phyloP scores from a whole-genome alignment of 2,329 filamentous ascomycete genomes.

The Scedosporium apiospermum region DNA sequence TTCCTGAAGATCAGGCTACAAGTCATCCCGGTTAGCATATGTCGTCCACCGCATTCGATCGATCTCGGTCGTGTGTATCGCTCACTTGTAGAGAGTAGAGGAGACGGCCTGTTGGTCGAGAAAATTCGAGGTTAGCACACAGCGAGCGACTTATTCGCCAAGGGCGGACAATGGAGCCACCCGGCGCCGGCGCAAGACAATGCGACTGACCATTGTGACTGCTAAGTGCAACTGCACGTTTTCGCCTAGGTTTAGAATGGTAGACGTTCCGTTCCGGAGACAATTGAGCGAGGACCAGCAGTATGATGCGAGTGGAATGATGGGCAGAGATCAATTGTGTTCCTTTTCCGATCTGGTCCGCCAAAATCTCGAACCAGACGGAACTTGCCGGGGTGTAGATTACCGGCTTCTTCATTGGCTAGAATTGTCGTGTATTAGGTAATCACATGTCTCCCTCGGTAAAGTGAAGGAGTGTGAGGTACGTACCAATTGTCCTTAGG shows the following conservation, averaged over 20 bases:
- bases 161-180: neutral
- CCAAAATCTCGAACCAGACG: slow-evolving; percentile 1
- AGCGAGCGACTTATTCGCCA: neutral
- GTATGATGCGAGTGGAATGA: neutral
- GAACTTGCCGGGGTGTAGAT: slow-evolving; percentile 3
- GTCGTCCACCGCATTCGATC: neutral
- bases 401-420: neutral
- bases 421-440: neutral
- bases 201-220: slow-evolving; percentile 48
- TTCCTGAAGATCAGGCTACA: slow-evolving; percentile 71
- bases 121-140: neutral
- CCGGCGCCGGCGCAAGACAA: neutral
- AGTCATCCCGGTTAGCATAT: neutral
- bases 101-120: neutral
- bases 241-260: neutral
- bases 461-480: neutral
- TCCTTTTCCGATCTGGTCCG: neutral
- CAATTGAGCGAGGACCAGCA: neutral
- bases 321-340: slow-evolving; percentile 2
- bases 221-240: slow-evolving; percentile 9
- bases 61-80: neutral
- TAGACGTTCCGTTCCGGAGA: neutral
- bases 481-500: too few relatives aligned
- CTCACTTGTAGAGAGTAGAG: slow-evolving; percentile 2
- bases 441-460: neutral